Conservation (phyloP, 1,284 basidiomycete species). For the Volvariella volvacea region DNA sequence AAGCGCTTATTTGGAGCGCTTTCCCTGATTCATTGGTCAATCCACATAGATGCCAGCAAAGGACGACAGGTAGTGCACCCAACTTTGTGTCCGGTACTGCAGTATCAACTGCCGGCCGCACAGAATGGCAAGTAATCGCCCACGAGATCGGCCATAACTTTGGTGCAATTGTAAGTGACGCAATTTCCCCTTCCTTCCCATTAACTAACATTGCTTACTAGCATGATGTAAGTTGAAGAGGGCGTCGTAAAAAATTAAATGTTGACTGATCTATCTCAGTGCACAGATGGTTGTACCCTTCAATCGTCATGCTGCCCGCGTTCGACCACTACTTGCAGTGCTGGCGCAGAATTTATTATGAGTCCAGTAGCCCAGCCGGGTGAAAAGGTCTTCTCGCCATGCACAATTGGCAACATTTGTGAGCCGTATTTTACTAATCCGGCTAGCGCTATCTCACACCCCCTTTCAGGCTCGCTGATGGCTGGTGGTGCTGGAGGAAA, state of each 20-base stretch:
- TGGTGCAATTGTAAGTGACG: constrained; percentile 73
- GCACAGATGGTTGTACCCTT: constrained; percentile 56
- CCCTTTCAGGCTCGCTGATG: constrained; percentile 52
- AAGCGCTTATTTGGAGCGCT: neutral
- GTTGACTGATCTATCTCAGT: constrained; percentile 31
- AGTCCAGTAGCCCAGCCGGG: constrained; percentile 64
- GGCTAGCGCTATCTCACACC: constrained; percentile 1
- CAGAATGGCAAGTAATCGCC: constrained; percentile 79
- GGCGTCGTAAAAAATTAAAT: constrained; percentile 4
- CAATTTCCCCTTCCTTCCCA: constrained; percentile 6
- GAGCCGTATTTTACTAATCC: constrained; percentile 19
- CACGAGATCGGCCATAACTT: constrained; percentile 93
- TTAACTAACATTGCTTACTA: no score
- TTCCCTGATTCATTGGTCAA: neutral
- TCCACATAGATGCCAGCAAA: constrained; percentile 47
- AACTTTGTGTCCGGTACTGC: constrained; percentile 75
- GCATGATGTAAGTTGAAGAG: constrained; percentile 60
- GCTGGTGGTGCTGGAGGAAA: constrained; percentile 27
- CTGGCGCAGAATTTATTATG: constrained; percentile 73
- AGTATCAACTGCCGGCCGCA: constrained; percentile 69
- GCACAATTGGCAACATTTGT: constrained; percentile 87
- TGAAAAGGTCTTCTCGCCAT: constrained; percentile 72
- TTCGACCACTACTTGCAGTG: constrained; percentile 54
- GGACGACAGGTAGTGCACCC: constrained; percentile 36
- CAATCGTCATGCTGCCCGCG: constrained; percentile 69